Percentiles rank a stretch among this genome's conserved stretches.
Conservation (phyloP, 2,329 filamentous ascomycete species). For the Drechslera avenae region DNA sequence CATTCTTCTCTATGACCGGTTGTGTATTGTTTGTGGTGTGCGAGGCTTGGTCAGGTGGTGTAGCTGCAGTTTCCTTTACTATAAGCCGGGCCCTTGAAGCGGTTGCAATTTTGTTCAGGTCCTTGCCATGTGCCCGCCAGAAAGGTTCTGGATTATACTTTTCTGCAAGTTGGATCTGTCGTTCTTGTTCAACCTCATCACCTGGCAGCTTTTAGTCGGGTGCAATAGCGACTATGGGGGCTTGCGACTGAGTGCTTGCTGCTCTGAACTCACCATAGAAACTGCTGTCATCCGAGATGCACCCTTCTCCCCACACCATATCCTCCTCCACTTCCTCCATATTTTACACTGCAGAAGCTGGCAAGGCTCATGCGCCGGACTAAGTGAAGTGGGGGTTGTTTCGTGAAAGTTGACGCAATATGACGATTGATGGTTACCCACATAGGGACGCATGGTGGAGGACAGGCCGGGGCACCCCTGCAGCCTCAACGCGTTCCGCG, state of each 20-base stretch:
- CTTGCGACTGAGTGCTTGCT: not conserved
- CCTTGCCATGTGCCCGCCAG: conserved; percentile 28
- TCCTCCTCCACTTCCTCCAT: conserved; percentile 38
- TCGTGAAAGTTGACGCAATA: conserved; percentile 4
- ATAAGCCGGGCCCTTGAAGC: conserved; percentile 8
- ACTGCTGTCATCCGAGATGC: conserved; percentile 52
- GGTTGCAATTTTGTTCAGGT: conserved; percentile 32
- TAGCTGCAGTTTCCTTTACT: not conserved
- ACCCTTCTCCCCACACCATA: conserved; percentile 39
- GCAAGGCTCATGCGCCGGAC: conserved; percentile 8
- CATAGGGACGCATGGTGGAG: conserved; percentile 14
- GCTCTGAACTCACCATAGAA: conserved; percentile 49
- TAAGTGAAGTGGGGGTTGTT: conserved; percentile 1
- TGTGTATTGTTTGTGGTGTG: not conserved
- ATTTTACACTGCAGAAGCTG: not conserved
- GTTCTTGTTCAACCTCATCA: conserved; percentile 35
- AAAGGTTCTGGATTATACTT: conserved; percentile 19
- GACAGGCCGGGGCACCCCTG: conserved; percentile 17
- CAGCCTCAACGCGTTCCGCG: conserved; percentile 29
- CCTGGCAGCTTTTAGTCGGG: conserved; percentile 26
- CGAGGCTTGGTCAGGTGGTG: too few species aligned
- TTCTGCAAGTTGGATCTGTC: conserved; percentile 24
- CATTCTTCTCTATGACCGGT: conserved; percentile 5
- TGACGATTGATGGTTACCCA: conserved; percentile 19
- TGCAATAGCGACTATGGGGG: not conserved